phyloP scores from a whole-genome alignment of 768 basidiomycete species.

The Royoungia palumana region DNA sequence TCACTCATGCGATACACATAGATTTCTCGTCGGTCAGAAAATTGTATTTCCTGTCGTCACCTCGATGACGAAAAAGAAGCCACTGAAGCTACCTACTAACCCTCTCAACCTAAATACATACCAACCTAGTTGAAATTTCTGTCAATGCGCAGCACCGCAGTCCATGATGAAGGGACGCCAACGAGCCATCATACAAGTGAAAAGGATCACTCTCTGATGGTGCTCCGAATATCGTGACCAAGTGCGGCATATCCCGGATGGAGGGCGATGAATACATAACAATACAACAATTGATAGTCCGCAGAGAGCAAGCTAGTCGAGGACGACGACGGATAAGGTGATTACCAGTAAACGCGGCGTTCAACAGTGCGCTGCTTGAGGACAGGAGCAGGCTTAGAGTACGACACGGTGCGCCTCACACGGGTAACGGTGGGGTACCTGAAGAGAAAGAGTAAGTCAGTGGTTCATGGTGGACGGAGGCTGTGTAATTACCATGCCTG shows the following conservation, averaged over 20 bases:
- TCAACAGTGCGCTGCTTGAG: conserved; percentile 59
- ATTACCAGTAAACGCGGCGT: conserved; percentile 74
- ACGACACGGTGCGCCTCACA: conserved; percentile 69
- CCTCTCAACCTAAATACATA: conserved; percentile 19
- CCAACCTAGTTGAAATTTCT: conserved; percentile 9
- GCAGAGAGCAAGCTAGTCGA: conserved; percentile 4
- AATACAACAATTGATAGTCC: conserved; percentile 32
- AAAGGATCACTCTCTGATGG: conserved; percentile 43
- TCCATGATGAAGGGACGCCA: conserved; percentile 9
- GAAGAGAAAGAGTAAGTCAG: conserved; percentile 1
- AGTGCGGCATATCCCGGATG: conserved; percentile 1
- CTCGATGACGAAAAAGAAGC: conserved; percentile 3
- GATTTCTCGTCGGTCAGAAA: not conserved
- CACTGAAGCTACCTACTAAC: conserved; percentile 9
- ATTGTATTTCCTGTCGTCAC: conserved; percentile 4
- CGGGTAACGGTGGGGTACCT: conserved; percentile 81
- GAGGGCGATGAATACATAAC: conserved; percentile 22
- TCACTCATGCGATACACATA: not conserved
- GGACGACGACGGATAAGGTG: not conserved
- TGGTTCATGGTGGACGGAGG: not conserved
- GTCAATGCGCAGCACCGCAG: conserved; percentile 19
- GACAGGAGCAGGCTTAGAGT: conserved; percentile 45
- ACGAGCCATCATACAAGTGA: conserved; percentile 19
- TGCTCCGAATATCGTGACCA: conserved; percentile 49
- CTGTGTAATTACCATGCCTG: conserved; percentile 53